Conservation (phyloP, 768 basidiomycete genomes). For the Coprinopsis cinerea region DNA sequence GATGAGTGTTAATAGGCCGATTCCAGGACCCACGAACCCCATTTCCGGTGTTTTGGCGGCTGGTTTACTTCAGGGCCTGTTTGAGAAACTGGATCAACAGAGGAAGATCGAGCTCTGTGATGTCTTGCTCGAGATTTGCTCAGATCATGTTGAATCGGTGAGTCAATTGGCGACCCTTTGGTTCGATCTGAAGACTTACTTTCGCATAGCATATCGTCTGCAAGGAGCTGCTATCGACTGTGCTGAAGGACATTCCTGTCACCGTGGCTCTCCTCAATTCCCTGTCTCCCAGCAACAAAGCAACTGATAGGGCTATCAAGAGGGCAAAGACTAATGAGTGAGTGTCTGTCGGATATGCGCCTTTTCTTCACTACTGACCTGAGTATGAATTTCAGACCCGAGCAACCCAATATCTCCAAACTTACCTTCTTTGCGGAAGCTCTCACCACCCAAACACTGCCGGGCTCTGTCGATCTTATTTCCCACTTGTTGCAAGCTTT, state of each 20-base stretch:
- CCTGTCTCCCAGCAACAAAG: slow-evolving; percentile 42
- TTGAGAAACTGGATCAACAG: slow-evolving; percentile 43
- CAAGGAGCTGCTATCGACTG: slow-evolving; percentile 42
- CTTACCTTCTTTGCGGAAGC: slow-evolving; percentile 65
- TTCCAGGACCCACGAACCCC: slow-evolving; percentile 33
- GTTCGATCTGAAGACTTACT: slow-evolving; percentile 4
- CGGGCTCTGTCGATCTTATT: slow-evolving; percentile 68
- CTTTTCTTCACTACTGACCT: slow-evolving; percentile 6
- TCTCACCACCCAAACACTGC: slow-evolving; percentile 54
- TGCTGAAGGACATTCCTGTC: slow-evolving; percentile 46
- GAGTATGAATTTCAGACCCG: neutral
- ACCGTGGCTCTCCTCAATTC: slow-evolving; percentile 45
- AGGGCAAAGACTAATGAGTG: slow-evolving; percentile 58
- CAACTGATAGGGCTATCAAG: slow-evolving; percentile 48
- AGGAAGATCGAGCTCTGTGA: slow-evolving; percentile 52
- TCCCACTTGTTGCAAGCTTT: slow-evolving; percentile 68
- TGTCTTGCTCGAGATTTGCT: slow-evolving; percentile 48
- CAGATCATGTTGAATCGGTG: slow-evolving; percentile 44
- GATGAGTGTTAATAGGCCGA: neutral
- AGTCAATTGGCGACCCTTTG: slow-evolving; percentile 14
- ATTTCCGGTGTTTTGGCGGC: slow-evolving; percentile 36
- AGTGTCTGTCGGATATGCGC: slow-evolving; percentile 14
- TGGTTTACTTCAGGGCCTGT: slow-evolving; percentile 51
- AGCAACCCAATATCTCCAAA: slow-evolving; percentile 35
- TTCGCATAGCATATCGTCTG: slow-evolving; percentile 35